Evolutionary conservation across 257 asterid genomes (phyloP).

Genomic region (Capsicum baccatum): DNA sequence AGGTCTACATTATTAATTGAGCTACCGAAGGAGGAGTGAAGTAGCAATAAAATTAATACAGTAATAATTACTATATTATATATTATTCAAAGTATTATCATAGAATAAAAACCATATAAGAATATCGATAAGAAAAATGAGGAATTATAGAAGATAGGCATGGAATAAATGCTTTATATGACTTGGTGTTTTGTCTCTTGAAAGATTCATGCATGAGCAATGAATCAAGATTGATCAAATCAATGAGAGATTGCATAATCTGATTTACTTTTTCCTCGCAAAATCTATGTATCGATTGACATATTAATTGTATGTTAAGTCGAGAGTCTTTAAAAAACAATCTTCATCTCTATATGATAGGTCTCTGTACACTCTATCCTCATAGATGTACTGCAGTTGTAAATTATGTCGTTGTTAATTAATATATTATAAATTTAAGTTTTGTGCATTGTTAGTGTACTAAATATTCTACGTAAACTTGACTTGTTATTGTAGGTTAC

Average conservation of each 20-base stretch:
- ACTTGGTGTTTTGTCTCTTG: neutral
- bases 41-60: neutral
- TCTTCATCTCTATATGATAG: neutral
- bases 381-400: too few relatives aligned
- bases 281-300: neutral
- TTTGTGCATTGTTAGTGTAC: too few relatives aligned
- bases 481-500: too few relatives aligned
- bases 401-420: too few relatives aligned
- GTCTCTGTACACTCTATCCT: too few relatives aligned
- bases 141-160: neutral
- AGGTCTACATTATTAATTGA: neutral
- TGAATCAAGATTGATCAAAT: neutral
- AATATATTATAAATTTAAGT: too few relatives aligned
- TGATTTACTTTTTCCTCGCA: neutral
- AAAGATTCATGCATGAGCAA: constrained; percentile 6
- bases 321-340: neutral
- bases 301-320: neutral
- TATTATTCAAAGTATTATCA: neutral
- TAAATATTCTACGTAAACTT: too few relatives aligned
- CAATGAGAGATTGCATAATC: neutral
- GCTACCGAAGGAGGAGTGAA: neutral
- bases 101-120: constrained; percentile 8
- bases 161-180: constrained; percentile 11
- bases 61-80: neutral
- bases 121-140: neutral